Percentiles rank a stretch among this genome's conserved stretches.
Evolutionary conservation across 2,329 filamentous ascomycete genomes (phyloP).

Genomic region (Rosellinia necatrix): DNA sequence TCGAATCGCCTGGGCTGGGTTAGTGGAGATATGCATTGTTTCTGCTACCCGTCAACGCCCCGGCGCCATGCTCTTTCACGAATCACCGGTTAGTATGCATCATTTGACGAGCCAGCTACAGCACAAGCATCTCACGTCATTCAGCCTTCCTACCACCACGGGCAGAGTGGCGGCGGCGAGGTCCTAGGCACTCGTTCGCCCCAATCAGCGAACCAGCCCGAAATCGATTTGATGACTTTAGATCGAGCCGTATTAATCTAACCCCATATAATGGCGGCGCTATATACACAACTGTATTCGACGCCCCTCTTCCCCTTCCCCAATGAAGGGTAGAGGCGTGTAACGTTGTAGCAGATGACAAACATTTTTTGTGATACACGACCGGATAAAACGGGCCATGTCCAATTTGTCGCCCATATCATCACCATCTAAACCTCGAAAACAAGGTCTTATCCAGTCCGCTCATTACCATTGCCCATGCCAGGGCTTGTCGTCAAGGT

Average conservation of each 20-base stretch:
- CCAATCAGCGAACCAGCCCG: neutral
- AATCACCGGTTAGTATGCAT: no score
- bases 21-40: no score
- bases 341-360: constrained; percentile 5
- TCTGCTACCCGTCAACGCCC: no score
- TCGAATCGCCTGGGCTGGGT: neutral
- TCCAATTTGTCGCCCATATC: neutral
- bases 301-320: no score
- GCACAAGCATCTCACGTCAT: neutral
- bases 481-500: no score
- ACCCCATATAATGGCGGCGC: neutral
- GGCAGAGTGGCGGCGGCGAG: neutral
- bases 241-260: neutral
- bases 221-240: neutral
- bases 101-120: no score
- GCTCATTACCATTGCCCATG: no score
- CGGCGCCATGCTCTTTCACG: no score
- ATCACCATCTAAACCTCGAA: neutral
- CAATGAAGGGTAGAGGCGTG: neutral
- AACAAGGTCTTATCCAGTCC: no score
- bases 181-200: neutral
- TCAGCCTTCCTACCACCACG: neutral
- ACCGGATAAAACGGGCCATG: neutral
- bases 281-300: neutral
- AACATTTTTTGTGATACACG: neutral